A percentile compares a stretch with the other conserved stretches of the same genome.
Conservation (phyloP, 441 rosid species). For the Erysimum pusillum region DNA sequence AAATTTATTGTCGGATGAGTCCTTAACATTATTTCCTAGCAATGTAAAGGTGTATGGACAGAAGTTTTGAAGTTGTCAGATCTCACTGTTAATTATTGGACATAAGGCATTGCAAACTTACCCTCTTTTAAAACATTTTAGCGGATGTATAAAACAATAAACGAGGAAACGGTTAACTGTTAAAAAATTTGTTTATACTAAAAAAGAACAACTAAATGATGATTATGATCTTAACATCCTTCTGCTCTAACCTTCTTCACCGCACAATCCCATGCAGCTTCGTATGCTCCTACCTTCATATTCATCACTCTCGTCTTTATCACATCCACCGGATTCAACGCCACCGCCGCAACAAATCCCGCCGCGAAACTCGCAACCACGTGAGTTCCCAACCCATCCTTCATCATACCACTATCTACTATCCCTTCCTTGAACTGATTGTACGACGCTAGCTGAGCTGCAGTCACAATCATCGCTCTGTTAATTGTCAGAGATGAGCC, state of each 20-base stretch:
- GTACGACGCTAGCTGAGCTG: conserved; percentile 72
- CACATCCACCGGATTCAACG: conserved; percentile 74
- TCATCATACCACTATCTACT: conserved; percentile 55
- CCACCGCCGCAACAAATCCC: conserved; percentile 72
- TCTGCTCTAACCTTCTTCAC: conserved; percentile 63
- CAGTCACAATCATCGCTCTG: conserved; percentile 71
- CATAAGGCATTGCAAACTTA: too few species aligned
- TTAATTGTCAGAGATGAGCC: conserved; percentile 66
- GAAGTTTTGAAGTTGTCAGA: too few species aligned
- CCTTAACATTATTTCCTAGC: too few species aligned
- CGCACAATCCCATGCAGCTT: conserved; percentile 69
- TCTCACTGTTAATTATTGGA: too few species aligned
- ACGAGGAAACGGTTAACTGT: too few species aligned
- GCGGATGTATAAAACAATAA: too few species aligned
- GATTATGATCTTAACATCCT: too few species aligned
- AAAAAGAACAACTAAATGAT: too few species aligned
- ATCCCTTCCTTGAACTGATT: conserved; percentile 68
- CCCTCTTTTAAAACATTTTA: too few species aligned
- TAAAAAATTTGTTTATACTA: too few species aligned
- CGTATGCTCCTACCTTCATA: conserved; percentile 67
- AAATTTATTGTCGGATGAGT: too few species aligned
- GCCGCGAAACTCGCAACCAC: conserved; percentile 70
- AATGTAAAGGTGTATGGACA: too few species aligned
- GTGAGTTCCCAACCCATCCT: conserved; percentile 66
- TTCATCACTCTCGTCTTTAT: conserved; percentile 75